These are phyloP conservation scores for Trichoderma arundinaceum DNA, from an alignment of 2,329 filamentous ascomycete species.

Conservation along the genomic window DNA sequence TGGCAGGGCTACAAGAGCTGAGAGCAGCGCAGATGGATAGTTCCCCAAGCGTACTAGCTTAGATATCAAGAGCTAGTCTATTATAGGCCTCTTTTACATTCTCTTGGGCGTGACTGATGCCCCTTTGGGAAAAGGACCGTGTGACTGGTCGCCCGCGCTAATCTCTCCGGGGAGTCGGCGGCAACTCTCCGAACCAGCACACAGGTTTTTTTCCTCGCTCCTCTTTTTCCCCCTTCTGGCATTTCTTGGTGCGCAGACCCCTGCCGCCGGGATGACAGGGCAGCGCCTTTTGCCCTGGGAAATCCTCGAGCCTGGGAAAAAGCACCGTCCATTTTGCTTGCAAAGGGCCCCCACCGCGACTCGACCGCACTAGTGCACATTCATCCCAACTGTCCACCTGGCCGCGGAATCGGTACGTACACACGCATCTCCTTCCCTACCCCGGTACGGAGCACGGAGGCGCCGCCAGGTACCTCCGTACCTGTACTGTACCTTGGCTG, in stretches of 20 bases:
- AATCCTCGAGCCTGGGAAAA: no score
- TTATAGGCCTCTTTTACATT: background rate
- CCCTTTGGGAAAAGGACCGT: slow-evolving; percentile 16
- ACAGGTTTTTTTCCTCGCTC: slow-evolving; percentile 18
- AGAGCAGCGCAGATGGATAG: slow-evolving; percentile 3
- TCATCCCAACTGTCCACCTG: slow-evolving; percentile 21
- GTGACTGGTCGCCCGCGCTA: slow-evolving; percentile 16
- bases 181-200: slow-evolving; percentile 29
- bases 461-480: slow-evolving; percentile 18
- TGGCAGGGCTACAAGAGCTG: slow-evolving; percentile 27
- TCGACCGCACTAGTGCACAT: slow-evolving; percentile 20
- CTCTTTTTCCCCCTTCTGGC: slow-evolving; percentile 24
- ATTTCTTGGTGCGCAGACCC: slow-evolving; percentile 15
- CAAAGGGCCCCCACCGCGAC: slow-evolving; percentile 21
- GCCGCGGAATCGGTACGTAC: slow-evolving; percentile 15
- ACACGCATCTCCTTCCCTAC: no score
- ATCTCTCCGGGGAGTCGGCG: slow-evolving; percentile 27
- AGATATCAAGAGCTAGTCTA: background rate
- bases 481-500: slow-evolving; percentile 20
- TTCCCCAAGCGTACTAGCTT: slow-evolving; percentile 7
- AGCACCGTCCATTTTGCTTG: slow-evolving; percentile 4
- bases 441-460: no score
- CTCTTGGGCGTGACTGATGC: slow-evolving; percentile 3
- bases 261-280: no score
- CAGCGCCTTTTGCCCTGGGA: slow-evolving; percentile 28